A percentile compares a stretch with the other conserved stretches of the same genome.
Conservation (phyloP, 139 green algal species). For the Medakamo hakoo region DNA sequence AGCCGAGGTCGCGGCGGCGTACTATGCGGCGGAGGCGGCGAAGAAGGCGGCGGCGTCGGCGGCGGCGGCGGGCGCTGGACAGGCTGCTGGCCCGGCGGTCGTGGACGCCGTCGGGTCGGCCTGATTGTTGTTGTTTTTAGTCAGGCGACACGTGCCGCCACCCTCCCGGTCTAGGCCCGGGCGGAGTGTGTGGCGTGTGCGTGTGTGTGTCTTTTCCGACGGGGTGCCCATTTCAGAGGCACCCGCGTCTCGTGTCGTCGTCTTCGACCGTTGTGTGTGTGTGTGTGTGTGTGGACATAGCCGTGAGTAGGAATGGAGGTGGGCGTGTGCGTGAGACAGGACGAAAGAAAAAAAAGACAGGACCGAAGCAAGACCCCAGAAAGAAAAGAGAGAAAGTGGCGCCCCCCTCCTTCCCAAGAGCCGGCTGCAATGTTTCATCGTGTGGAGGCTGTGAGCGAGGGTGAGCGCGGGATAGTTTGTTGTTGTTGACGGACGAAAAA, state of each 20-base stretch:
- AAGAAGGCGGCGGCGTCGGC: background rate
- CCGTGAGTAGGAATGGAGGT: background rate
- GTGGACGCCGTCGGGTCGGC: background rate
- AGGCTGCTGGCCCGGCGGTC: background rate
- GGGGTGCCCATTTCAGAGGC: too few relatives aligned
- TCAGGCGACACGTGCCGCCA: background rate
- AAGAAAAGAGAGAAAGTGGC: background rate
- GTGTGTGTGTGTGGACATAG: background rate
- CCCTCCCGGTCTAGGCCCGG: too few relatives aligned
- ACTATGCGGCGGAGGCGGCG: background rate
- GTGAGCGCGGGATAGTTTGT: too few relatives aligned
- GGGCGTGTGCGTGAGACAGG: background rate
- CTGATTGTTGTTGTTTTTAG: background rate
- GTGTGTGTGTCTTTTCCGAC: too few relatives aligned
- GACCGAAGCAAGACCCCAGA: too few relatives aligned
- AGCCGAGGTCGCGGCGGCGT: constrained; percentile 7
- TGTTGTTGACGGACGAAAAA: background rate
- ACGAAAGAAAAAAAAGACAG: background rate
- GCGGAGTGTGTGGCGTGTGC: too few relatives aligned
- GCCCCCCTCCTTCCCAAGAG: too few relatives aligned
- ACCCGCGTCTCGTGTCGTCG: background rate
- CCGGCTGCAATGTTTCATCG: too few relatives aligned
- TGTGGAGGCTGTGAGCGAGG: too few relatives aligned
- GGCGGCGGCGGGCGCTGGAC: too few relatives aligned
- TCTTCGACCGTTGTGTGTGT: background rate